Evolutionary conservation across 345 rosid species (phyloP), one percentile per base, ranked within the genome.

Genomic region (Clarkia xantiana): DNA sequence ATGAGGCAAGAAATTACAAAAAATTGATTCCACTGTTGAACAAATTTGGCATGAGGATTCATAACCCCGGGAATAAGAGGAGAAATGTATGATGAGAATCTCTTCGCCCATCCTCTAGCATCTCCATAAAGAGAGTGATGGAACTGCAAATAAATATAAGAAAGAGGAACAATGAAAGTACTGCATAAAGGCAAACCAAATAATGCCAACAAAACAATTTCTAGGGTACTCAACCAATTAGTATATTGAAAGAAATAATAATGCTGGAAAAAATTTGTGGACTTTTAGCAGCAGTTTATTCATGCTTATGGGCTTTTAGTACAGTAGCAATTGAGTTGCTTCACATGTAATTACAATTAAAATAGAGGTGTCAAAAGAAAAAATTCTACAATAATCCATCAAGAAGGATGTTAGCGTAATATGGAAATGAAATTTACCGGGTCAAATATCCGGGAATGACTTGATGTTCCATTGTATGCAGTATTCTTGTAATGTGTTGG

Each of bases 71-170:
- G 85, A 63, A 80, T 57, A 67, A 51, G 47, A 13, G 52, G 52
- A 43, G 20, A 22, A 42, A 72, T 7, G 70, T 25, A 67, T 9
- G 84, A 62, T 42, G 52, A 34, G 47, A 70, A 61, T 49, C 82
- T 57, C 63, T 67, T 82, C 18, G 82, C 85, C 82, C 97, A 82
- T 9, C 97, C 85, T 74, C 72, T 77, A 52, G 95, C 95, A 66
- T 82, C 94, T 53, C 80, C 95, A 14, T 85, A 80, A 8, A 89
- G 64, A 71, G 58, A 67, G 68, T 74, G 80, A 44, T 75, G 86
- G 57, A 73, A 77, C 97, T 85, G 73, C 59, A 62, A 45, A 49
- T 14, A 29, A 43, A 18, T n/a, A 45, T 20, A 0, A 40, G 29
- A 38, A 19, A 3, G 36, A 12, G 58, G 51, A 23, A 18, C 4